Base-by-base conservation (phyloP, 2,329 filamentous ascomycete genomes). In the Alternaria sp. region DNA sequence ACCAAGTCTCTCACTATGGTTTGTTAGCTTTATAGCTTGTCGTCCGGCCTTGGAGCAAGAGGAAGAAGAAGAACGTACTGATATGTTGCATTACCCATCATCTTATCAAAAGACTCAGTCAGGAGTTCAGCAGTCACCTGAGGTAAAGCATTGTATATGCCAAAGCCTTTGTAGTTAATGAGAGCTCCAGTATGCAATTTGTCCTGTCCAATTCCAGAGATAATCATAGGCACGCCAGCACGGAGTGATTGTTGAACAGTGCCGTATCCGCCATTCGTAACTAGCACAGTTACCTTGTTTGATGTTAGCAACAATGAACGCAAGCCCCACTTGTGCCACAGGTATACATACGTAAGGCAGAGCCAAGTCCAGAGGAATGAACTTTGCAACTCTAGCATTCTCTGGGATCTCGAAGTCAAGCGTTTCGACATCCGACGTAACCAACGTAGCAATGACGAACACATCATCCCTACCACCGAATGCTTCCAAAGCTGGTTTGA, bases 221-320 rank as follows among this genome's bases (percentile, higher is more conserved):
- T 66, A 4, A 85, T 78, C 67, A 84, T 77, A 1, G 83, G 82
- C 18, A 84, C 80, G 0, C 81, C 81, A 57, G 82, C 79, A 36
- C 78, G 74, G 3, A 84, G 68, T 3, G 78, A 79, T 57, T 85
- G 82, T 26, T 79, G 75, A 51, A 83, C 76, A 1, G 81, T 81
- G 4, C 83, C 81, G 55, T 83, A 85, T 7, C 83, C 82, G 4
- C 79, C 83, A 46, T 84, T 85, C 12, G 78, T 78, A 22, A 85
- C 75, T 16, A 85, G 81, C 1, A 82, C 76, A 26, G 68, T 62
- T 5, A 65, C 65, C 54, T 83, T 61, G 8, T 32, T 16, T 2
- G 1, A 5, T 20, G 24, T 51, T 24, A 59, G 51, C 16, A 54
- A 7, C 5, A 3, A 24, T 14, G 20, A 9, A 36, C 1, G 0